Evolutionary conservation across 176 grass and related monocot genomes (phyloP).

Genomic region (Poa annua): DNA sequence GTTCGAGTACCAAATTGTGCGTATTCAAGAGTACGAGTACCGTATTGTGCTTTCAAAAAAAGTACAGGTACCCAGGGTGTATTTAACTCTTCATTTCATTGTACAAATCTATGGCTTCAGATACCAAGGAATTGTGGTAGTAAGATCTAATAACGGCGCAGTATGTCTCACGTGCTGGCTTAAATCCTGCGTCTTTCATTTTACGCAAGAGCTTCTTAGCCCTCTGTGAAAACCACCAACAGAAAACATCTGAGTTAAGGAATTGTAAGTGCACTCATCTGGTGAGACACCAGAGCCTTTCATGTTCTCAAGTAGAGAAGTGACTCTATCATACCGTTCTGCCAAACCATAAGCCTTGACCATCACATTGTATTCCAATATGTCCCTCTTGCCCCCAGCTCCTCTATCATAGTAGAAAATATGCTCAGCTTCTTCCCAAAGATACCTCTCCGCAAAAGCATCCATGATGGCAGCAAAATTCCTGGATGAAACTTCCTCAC

Average conservation of each 20-base stretch:
- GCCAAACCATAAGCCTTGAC: slow-evolving; percentile 71
- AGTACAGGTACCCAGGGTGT: too few relatives aligned
- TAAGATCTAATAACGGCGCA: slow-evolving; percentile 61
- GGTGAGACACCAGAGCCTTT: slow-evolving; percentile 52
- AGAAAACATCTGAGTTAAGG: slow-evolving; percentile 81
- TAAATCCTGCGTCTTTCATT: slow-evolving; percentile 69
- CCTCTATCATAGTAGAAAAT: slow-evolving; percentile 52
- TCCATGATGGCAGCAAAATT: slow-evolving; percentile 66
- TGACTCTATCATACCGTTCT: slow-evolving; percentile 65
- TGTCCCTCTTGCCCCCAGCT: slow-evolving; percentile 38
- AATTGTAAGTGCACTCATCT: slow-evolving; percentile 77
- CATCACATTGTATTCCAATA: slow-evolving; percentile 76
- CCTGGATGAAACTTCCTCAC: slow-evolving; percentile 57
- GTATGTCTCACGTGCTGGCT: slow-evolving; percentile 65
- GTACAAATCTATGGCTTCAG: slow-evolving; percentile 62
- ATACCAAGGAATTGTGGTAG: slow-evolving; percentile 49
- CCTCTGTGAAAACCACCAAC: slow-evolving; percentile 53
- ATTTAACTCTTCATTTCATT: slow-evolving; percentile 42
- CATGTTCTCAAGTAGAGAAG: slow-evolving; percentile 63
- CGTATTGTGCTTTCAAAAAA: too few relatives aligned
- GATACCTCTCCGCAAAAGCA: slow-evolving; percentile 57
- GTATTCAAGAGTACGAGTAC: too few relatives aligned
- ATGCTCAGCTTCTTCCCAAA: slow-evolving; percentile 71
- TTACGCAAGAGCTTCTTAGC: slow-evolving; percentile 56
- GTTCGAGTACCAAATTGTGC: too few relatives aligned